Conservation (phyloP, 768 basidiomycete species). For the Auriscalpium microsporum region DNA sequence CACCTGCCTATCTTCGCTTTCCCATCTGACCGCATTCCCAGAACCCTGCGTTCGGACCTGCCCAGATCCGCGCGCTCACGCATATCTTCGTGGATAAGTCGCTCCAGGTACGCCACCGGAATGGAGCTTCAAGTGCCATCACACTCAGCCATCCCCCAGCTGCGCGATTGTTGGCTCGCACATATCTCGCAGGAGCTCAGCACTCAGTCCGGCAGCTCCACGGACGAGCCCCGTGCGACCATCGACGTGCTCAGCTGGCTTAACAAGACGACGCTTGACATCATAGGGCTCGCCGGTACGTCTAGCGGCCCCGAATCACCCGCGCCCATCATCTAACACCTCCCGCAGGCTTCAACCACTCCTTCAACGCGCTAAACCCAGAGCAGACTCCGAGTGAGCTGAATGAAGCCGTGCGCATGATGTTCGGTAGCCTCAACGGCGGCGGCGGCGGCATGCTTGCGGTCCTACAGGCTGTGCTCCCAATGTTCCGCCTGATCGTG, state of each 20-base stretch:
- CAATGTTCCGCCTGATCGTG: slow-evolving; percentile 32
- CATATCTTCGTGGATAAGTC: slow-evolving; percentile 1
- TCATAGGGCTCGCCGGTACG: slow-evolving; percentile 19
- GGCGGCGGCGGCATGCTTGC: slow-evolving; percentile 13
- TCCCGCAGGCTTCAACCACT: slow-evolving; percentile 30
- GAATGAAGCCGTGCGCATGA: slow-evolving; percentile 24
- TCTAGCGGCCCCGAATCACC: too few relatives aligned
- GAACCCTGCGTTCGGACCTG: slow-evolving; percentile 4
- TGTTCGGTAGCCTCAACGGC: slow-evolving; percentile 15
- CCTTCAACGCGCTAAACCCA: slow-evolving; percentile 26
- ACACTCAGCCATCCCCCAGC: slow-evolving; percentile 4
- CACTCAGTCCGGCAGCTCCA: neutral
- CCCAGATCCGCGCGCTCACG: slow-evolving; percentile 1
- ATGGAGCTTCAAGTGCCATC: neutral
- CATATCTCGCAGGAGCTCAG: slow-evolving; percentile 3
- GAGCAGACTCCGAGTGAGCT: slow-evolving; percentile 23
- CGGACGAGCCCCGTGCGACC: neutral
- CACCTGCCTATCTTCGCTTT: neutral
- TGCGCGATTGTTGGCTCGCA: slow-evolving; percentile 21
- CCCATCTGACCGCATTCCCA: neutral
- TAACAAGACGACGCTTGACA: slow-evolving; percentile 16
- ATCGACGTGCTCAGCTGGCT: slow-evolving; percentile 15
- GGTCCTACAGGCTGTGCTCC: slow-evolving; percentile 28
- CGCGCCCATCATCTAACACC: neutral
- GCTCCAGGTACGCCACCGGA: neutral